These are phyloP conservation scores for Malassezia yamatoensis DNA, from an alignment of 1,284 basidiomycete genomes.

Conservation along the genomic window DNA sequence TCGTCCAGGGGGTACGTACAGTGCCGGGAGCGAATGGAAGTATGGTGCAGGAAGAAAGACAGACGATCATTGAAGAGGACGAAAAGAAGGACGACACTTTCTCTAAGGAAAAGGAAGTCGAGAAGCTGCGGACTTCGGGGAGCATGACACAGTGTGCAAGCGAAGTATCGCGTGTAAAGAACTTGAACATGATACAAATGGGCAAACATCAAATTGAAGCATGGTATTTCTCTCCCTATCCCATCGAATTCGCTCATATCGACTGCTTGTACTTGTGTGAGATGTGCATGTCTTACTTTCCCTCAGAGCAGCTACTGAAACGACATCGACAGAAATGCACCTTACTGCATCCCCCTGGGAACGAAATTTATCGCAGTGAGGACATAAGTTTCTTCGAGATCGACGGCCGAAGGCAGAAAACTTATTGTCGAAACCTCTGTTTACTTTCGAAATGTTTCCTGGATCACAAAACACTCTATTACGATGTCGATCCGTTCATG, in stretches of 20 bases:
- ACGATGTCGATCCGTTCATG: slow-evolving; percentile 98
- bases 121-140: slow-evolving; percentile 90
- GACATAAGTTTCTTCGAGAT: slow-evolving; percentile 97
- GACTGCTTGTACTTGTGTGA: slow-evolving; percentile 95
- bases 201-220: slow-evolving; percentile 92
- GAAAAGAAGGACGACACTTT: slow-evolving; percentile 48
- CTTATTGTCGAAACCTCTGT: slow-evolving; percentile 95
- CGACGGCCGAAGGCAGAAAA: slow-evolving; percentile 86
- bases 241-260: slow-evolving; percentile 90
- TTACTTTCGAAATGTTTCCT: slow-evolving; percentile 95
- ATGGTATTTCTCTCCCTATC: slow-evolving; percentile 99
- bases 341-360: slow-evolving; percentile 89
- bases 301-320: slow-evolving; percentile 25
- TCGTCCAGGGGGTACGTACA: slow-evolving; percentile 34
- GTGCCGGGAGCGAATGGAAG: slow-evolving; percentile 54
- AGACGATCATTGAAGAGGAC: slow-evolving; percentile 8
- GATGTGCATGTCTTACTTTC: slow-evolving; percentile 60
- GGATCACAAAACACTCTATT: slow-evolving; percentile 98
- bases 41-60: slow-evolving; percentile 52
- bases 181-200: slow-evolving; percentile 90
- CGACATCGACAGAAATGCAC: slow-evolving; percentile 84
- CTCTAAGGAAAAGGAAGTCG: slow-evolving; percentile 93
- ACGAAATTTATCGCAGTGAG: slow-evolving; percentile 95
- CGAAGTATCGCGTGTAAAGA: slow-evolving; percentile 95
- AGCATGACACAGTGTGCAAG: slow-evolving; percentile 98